Percentiles rank a stretch among this genome's conserved stretches.
Conservation (phyloP, 139 green algal genomes). For the Penium margaritaceum region DNA sequence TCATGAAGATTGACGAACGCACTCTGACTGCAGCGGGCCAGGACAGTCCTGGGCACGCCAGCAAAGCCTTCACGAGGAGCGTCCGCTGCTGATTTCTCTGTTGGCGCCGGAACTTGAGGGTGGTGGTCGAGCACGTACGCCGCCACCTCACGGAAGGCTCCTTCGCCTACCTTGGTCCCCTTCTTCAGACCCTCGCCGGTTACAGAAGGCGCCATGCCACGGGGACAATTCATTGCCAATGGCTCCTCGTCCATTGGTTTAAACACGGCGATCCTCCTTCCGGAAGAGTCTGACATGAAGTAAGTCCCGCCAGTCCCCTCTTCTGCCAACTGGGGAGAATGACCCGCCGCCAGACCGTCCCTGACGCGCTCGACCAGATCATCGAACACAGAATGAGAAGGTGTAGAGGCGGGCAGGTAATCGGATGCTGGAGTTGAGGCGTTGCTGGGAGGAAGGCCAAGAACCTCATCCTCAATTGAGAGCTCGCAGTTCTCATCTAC, state of each 20-base stretch:
- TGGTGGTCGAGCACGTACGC: constrained; percentile 88
- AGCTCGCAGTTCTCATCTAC: too few species aligned
- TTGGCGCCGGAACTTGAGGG: too few species aligned
- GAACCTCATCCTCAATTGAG: too few species aligned
- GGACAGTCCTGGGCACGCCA: too few species aligned
- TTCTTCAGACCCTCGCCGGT: constrained; percentile 69
- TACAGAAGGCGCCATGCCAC: constrained; percentile 2
- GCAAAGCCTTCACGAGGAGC: neutral
- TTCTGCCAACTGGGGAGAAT: constrained; percentile 52
- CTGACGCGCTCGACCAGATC: too few species aligned
- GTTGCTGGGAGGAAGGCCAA: too few species aligned
- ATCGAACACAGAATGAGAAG: too few species aligned
- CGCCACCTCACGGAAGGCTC: constrained; percentile 75
- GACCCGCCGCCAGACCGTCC: constrained; percentile 44
- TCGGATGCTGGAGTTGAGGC: too few species aligned
- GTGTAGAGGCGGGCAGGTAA: too few species aligned
- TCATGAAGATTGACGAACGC: constrained; percentile 50
- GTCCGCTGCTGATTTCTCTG: too few species aligned
- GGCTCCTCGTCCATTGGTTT: constrained; percentile 78
- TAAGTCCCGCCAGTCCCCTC: constrained; percentile 58
- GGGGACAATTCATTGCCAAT: constrained; percentile 61
- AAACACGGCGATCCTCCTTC: constrained; percentile 53
- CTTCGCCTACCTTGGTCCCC: constrained; percentile 83
- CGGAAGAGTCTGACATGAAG: constrained; percentile 38
- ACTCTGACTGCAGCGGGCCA: too few species aligned